phyloP scores from a whole-genome alignment of 2,329 filamentous ascomycete species.

The Talaromyces sp. region DNA sequence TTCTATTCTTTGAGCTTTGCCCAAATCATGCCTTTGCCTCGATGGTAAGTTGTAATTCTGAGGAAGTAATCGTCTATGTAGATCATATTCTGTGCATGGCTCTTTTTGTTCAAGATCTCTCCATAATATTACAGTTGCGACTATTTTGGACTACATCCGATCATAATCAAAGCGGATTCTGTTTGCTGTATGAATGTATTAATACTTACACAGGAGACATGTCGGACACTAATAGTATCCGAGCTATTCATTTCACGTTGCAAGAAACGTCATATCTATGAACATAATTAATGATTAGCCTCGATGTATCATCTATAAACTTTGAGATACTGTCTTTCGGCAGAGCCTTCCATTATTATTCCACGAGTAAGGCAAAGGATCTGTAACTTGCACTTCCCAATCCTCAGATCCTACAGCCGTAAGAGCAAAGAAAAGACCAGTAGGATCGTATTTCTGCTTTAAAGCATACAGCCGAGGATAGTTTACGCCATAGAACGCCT shows the following conservation, averaged over 20 bases:
- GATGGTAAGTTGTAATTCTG: neutral
- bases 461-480: constrained; percentile 38
- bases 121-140: neutral
- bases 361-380: constrained; percentile 5
- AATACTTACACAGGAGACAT: neutral
- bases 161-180: neutral
- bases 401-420: constrained; percentile 11
- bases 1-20: too few species aligned
- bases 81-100: neutral
- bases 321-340: neutral
- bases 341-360: constrained; percentile 3
- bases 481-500: constrained; percentile 45
- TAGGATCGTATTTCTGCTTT: constrained; percentile 46
- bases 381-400: constrained; percentile 10
- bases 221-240: neutral
- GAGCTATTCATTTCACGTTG: neutral
- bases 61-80: neutral
- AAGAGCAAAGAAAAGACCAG: constrained; percentile 36
- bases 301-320: neutral
- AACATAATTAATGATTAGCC: neutral
- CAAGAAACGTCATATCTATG: neutral
- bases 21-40: neutral
- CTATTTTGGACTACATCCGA: neutral
- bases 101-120: neutral
- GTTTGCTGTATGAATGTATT: neutral